These are phyloP conservation scores for Microstroma glucosiphilum DNA, from an alignment of 1,284 basidiomycete genomes.

Conservation along the genomic window DNA sequence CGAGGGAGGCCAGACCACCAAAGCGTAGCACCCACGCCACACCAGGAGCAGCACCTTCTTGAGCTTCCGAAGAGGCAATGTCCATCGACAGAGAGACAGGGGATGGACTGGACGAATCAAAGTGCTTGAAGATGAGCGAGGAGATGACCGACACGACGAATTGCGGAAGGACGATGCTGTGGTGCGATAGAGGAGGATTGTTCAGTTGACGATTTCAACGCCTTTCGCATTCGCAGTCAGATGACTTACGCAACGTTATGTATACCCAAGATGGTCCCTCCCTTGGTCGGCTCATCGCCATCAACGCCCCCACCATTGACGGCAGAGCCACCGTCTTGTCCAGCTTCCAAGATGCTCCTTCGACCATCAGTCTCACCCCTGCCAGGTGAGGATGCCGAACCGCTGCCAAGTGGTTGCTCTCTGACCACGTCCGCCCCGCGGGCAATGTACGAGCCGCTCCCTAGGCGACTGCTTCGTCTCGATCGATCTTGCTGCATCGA, in stretches of 20 bases:
- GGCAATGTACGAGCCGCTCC: conserved; percentile 14
- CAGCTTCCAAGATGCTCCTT: neutral
- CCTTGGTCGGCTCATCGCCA: conserved; percentile 42
- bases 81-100: no score
- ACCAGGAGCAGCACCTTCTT: conserved; percentile 44
- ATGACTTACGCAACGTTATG: conserved; percentile 68
- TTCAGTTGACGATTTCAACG: neutral
- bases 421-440: conserved; percentile 15
- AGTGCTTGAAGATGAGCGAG: conserved; percentile 73
- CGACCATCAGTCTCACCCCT: neutral
- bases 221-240: conserved; percentile 58
- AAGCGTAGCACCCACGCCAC: conserved; percentile 85
- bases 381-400: neutral
- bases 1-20: conserved; percentile 61
- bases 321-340: neutral
- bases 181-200: neutral
- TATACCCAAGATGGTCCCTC: conserved; percentile 89
- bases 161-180: conserved; percentile 23
- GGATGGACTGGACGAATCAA: conserved; percentile 35
- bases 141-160: conserved; percentile 71
- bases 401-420: neutral
- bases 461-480: neutral
- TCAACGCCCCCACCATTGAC: neutral
- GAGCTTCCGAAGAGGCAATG: no score
- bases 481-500: neutral